Conservation (phyloP, 768 basidiomycete genomes). For the Tricholoma sp. region DNA sequence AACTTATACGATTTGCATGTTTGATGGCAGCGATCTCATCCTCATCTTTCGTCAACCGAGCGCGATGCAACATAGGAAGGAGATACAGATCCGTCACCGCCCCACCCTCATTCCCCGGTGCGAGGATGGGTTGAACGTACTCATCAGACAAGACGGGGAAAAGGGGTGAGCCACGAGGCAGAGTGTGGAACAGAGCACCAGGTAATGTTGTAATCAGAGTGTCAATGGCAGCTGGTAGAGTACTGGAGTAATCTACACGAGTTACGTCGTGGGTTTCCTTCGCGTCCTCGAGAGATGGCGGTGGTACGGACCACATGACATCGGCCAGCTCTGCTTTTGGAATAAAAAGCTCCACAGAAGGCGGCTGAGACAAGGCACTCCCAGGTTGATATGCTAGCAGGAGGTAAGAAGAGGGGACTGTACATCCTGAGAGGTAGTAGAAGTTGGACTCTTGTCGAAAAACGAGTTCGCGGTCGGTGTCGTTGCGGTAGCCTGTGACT, state of each 20-base stretch:
- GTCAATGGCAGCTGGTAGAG: conserved; percentile 41
- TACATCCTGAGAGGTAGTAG: conserved; percentile 79
- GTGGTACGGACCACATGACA: conserved; percentile 87
- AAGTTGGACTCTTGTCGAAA: conserved; percentile 82
- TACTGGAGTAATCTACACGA: conserved; percentile 43
- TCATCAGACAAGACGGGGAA: conserved; percentile 47
- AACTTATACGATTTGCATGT: conserved; percentile 81
- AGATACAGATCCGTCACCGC: conserved; percentile 58
- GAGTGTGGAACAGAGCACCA: conserved; percentile 59
- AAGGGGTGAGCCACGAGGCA: conserved; percentile 46
- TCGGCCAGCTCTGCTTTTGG: conserved; percentile 68
- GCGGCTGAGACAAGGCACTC: conserved; percentile 34
- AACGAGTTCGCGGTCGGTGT: conserved; percentile 77
- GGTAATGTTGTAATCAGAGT: conserved; percentile 44
- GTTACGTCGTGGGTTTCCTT: conserved; percentile 53
- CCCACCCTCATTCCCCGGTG: conserved; percentile 26
- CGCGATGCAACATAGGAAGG: conserved; percentile 70
- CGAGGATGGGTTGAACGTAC: conserved; percentile 33
- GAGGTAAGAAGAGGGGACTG: conserved; percentile 64
- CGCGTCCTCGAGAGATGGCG: conserved; percentile 56
- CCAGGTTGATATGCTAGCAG: conserved; percentile 53
- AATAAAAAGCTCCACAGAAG: conserved; percentile 66
- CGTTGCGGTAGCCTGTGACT: conserved; percentile 59
- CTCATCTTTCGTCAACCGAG: conserved; percentile 73
- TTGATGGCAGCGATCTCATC: conserved; percentile 72